Conservation (phyloP, 1,284 basidiomycete genomes). For the Ustilago cynodontis region DNA sequence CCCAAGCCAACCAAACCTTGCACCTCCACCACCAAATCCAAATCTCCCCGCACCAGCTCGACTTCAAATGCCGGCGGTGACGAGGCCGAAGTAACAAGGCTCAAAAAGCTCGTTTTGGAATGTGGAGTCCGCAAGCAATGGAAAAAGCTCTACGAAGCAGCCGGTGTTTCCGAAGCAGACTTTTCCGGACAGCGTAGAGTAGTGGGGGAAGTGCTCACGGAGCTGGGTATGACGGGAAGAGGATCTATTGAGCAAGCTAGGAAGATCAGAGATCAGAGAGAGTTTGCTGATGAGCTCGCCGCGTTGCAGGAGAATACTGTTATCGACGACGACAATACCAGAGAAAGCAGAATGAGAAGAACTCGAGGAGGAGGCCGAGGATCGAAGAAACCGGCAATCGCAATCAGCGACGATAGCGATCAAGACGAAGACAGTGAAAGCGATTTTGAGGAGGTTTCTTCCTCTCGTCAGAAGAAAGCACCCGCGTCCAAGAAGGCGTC, state of each 20-base stretch:
- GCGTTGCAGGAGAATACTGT: constrained; percentile 33
- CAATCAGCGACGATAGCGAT: constrained; percentile 13
- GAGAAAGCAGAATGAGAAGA: constrained; percentile 1
- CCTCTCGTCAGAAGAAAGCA: background rate
- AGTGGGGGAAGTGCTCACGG: constrained; percentile 39
- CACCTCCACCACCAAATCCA: constrained; percentile 2
- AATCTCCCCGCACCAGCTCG: background rate
- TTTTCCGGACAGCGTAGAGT: constrained; percentile 24
- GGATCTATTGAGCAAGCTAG: constrained; percentile 42
- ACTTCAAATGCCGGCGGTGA: background rate
- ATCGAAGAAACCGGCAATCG: background rate
- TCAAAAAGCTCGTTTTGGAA: constrained; percentile 49
- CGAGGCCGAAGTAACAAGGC: constrained; percentile 34
- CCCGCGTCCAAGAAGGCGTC: background rate
- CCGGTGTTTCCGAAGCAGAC: constrained; percentile 19
- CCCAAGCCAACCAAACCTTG: background rate
- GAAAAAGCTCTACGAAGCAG: constrained; percentile 50
- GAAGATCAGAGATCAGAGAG: constrained; percentile 40
- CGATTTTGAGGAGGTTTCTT: constrained; percentile 21
- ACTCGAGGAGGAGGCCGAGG: constrained; percentile 7
- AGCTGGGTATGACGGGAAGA: constrained; percentile 44
- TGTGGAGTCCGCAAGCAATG: constrained; percentile 49
- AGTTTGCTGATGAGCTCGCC: constrained; percentile 44
- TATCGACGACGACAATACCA: background rate
- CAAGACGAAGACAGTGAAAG: constrained; percentile 17